phyloP scores from a whole-genome alignment of 257 asterid species.

The Echium plantagineum region DNA sequence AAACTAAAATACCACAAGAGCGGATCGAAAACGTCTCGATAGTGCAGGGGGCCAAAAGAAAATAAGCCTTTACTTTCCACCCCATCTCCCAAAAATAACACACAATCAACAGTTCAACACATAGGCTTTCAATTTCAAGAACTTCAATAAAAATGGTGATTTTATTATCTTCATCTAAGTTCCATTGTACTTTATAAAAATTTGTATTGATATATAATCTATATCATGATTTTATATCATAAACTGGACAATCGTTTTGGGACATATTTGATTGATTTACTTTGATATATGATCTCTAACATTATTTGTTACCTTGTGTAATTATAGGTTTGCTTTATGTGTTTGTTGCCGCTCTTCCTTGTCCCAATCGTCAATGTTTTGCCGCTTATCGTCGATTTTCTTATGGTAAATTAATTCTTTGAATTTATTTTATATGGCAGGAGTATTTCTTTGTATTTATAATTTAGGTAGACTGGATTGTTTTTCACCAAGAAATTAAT shows the following conservation, averaged over 20 bases:
- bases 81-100: not conserved
- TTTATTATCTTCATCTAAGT: not conserved
- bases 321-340: constrained; percentile 73
- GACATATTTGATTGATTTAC: too few species aligned
- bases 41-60: too few species aligned
- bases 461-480: too few species aligned
- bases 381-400: constrained; percentile 64
- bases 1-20: too few species aligned
- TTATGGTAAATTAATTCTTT: constrained; percentile 37
- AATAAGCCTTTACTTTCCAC: too few species aligned
- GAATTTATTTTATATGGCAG: not conserved
- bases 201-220: not conserved
- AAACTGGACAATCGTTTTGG: too few species aligned
- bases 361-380: constrained; percentile 82
- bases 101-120: not conserved
- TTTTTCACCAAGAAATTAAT: not conserved
- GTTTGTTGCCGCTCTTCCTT: constrained; percentile 80
- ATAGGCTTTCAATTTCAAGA: not conserved
- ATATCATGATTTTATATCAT: not conserved
- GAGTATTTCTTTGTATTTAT: not conserved
- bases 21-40: too few species aligned
- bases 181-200: not conserved
- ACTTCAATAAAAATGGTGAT: not conserved
- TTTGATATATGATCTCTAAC: too few species aligned
- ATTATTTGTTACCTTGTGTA: not conserved